A percentile compares a stretch with the other conserved stretches of the same genome.
phyloP scores from a whole-genome alignment of 208 protist genomes.

The Phytomonas francai region DNA sequence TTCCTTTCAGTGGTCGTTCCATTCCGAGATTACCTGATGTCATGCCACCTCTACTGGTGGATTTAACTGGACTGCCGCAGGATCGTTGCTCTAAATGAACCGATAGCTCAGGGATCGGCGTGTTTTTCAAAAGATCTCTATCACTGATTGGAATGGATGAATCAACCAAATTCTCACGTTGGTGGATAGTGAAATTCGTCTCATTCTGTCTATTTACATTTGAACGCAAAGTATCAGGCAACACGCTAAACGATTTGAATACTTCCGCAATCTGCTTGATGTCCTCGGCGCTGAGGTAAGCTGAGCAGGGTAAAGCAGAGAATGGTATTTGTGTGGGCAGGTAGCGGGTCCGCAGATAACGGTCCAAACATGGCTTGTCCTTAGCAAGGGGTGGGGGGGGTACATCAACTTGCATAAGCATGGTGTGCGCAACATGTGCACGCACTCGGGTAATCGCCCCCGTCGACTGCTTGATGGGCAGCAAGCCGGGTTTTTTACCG shows the following conservation, averaged over 20 bases:
- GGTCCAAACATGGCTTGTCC: constrained; percentile 35
- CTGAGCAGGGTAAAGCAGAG: constrained; percentile 41
- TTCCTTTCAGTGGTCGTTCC: background rate
- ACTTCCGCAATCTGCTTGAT: constrained; percentile 30
- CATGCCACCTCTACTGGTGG: background rate
- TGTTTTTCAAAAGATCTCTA: background rate
- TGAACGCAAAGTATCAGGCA: constrained; percentile 13
- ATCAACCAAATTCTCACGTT: background rate
- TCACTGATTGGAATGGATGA: background rate
- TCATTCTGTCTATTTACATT: background rate
- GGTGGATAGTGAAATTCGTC: background rate
- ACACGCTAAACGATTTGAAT: constrained; percentile 37
- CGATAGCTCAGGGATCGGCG: background rate
- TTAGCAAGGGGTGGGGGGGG: constrained; percentile 15
- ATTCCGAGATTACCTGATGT: background rate
- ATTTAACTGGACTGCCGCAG: background rate
- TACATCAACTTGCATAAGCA: constrained; percentile 28
- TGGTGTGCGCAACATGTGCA: constrained; percentile 31
- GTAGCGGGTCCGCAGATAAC: constrained; percentile 62
- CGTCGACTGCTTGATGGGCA: background rate
- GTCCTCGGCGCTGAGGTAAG: constrained; percentile 41
- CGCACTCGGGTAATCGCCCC: constrained; percentile 12
- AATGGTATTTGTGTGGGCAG: constrained; percentile 62
- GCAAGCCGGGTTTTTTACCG: background rate
- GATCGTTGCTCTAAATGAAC: background rate